Percentiles rank a stretch among this genome's conserved stretches.
Evolutionary conservation across 345 rosid species (phyloP).

Genomic region (Barbarea vulgaris): DNA sequence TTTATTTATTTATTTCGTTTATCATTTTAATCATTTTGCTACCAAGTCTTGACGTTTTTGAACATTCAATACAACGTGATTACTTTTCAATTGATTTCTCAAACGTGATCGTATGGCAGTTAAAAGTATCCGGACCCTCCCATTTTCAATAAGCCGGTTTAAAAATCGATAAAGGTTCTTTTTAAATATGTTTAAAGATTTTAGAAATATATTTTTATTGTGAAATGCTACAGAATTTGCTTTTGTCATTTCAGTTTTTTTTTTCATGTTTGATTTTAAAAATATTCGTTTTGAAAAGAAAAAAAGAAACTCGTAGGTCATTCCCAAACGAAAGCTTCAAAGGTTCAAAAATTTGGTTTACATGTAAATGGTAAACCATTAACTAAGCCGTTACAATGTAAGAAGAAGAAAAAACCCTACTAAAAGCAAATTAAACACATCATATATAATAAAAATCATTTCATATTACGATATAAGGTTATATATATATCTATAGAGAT

Average conservation of each 20-base stretch:
- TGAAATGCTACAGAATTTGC: not conserved
- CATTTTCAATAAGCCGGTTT: not conserved
- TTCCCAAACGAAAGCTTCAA: slow-evolving; percentile 3
- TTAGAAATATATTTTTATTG: too few species aligned
- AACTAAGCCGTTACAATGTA: slow-evolving; percentile 23
- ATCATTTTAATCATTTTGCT: not conserved
- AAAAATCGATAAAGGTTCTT: too few species aligned
- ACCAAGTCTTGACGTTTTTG: not conserved
- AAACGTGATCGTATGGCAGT: not conserved
- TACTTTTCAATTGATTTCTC: not conserved
- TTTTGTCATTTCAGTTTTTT: not conserved
- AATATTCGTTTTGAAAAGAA: not conserved
- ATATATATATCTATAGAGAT: not conserved
- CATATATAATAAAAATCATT: slow-evolving; percentile 14
- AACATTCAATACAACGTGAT: not conserved
- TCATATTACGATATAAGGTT: not conserved
- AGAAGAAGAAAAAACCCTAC: not conserved
- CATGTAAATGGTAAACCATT: slow-evolving; percentile 18
- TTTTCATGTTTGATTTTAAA: too few species aligned
- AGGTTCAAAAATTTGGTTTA: slow-evolving; percentile 18
- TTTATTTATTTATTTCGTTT: not conserved
- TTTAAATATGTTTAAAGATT: too few species aligned
- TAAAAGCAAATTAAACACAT: slow-evolving; percentile 18
- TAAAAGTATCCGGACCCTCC: not conserved
- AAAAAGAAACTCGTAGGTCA: not conserved